phyloP scores from a whole-genome alignment of 805 yeast genomes.

The Candida tammaniensis region DNA sequence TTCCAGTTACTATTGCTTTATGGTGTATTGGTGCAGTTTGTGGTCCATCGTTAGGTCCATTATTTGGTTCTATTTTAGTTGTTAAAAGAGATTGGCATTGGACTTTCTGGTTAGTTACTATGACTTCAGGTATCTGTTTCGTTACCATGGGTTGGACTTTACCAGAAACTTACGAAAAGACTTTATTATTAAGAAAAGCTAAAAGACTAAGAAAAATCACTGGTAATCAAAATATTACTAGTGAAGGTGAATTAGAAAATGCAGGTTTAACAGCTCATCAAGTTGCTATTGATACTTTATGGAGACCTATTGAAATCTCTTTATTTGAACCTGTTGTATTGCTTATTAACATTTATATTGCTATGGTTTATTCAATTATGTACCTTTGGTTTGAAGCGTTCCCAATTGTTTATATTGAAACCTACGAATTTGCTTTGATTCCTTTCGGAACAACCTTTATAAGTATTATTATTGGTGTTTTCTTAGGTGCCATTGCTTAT shows the following conservation, averaged over 20 bases:
- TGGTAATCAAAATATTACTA: conserved; percentile 42
- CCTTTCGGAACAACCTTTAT: conserved; percentile 49
- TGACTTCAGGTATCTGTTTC: conserved; percentile 37
- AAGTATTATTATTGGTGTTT: conserved; percentile 46
- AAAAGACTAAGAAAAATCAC: conserved; percentile 45
- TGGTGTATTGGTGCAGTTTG: conserved; percentile 56
- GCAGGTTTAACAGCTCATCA: conserved; percentile 17
- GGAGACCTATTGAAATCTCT: conserved; percentile 51
- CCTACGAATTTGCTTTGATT: conserved; percentile 44
- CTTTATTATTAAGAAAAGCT: conserved; percentile 48
- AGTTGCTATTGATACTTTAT: conserved; percentile 29
- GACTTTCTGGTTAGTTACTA: conserved; percentile 51
- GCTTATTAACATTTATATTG: conserved; percentile 49
- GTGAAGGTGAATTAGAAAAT: conserved; percentile 37
- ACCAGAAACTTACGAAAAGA: conserved; percentile 47
- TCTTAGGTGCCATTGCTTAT: conserved; percentile 33
- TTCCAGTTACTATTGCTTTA: conserved; percentile 45
- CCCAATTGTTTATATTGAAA: conserved; percentile 49
- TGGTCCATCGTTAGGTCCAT: conserved; percentile 58
- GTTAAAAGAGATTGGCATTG: conserved; percentile 53
- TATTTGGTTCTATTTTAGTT: conserved; percentile 48
- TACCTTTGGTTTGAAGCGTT: conserved; percentile 53
- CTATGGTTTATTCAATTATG: conserved; percentile 50
- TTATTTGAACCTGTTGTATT: conserved; percentile 54
- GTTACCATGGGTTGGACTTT: conserved; percentile 36